Percentiles rank a stretch among this genome's conserved stretches.
phyloP scores from a whole-genome alignment of 2,329 filamentous ascomycete genomes.

The Phoma sp. region DNA sequence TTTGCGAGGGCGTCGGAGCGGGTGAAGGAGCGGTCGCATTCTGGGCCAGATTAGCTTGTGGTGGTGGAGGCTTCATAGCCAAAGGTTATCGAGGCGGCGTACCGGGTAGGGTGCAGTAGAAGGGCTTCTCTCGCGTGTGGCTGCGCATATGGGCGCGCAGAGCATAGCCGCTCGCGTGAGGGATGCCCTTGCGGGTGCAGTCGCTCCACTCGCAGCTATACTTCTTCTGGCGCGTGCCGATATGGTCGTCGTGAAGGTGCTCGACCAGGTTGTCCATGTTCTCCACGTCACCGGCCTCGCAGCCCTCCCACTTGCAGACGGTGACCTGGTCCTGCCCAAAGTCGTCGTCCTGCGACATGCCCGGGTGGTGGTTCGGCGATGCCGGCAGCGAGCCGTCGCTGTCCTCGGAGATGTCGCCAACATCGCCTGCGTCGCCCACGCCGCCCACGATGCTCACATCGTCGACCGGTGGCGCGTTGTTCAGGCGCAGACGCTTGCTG shows the following conservation, averaged over 20 bases:
- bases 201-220: constrained; percentile 98
- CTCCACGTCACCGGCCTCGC: constrained; percentile 54
- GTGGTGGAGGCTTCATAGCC: not conserved
- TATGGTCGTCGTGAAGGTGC: constrained; percentile 82
- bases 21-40: constrained; percentile 97
- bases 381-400: constrained; percentile 78
- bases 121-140: constrained; percentile 97
- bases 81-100: constrained; percentile 38
- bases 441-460: constrained; percentile 30
- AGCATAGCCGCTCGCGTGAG: constrained; percentile 94
- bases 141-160: constrained; percentile 97
- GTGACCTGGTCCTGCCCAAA: constrained; percentile 54
- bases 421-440: constrained; percentile 59
- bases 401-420: constrained; percentile 74
- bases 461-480: constrained; percentile 46
- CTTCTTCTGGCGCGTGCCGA: constrained; percentile 90
- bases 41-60: constrained; percentile 55
- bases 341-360: constrained; percentile 51
- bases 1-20: constrained; percentile 94
- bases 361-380: constrained; percentile 52
- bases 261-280: constrained; percentile 61
- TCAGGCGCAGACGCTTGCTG: constrained; percentile 47
- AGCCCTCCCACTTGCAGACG: constrained; percentile 59
- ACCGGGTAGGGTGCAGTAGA: constrained; percentile 96
- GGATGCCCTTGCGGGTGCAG: constrained; percentile 84